Conservation (phyloP, 495 filamentous ascomycete species). For the Pyrenula massariospora region DNA sequence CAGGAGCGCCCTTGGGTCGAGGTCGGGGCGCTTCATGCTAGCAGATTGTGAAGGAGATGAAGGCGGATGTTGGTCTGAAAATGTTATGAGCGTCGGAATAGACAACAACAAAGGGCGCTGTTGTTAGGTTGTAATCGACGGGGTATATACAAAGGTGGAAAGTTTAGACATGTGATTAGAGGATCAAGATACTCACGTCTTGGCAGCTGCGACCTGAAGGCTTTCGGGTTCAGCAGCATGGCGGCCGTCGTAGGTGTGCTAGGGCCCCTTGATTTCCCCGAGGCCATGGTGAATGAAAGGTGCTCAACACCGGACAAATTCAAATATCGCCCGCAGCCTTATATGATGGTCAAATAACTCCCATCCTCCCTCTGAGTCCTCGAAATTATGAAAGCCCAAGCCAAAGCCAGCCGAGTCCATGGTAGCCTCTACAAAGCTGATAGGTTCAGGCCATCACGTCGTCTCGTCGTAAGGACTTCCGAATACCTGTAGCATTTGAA, state of each 20-base stretch:
- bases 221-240: background rate
- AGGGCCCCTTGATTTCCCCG: background rate
- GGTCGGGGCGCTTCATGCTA: background rate
- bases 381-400: no score
- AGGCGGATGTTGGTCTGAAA: background rate
- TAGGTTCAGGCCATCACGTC: no score
- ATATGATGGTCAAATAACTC: no score
- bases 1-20: background rate
- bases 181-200: background rate
- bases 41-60: background rate
- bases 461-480: no score
- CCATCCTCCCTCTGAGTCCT: no score
- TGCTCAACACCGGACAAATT: no score
- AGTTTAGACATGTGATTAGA: background rate
- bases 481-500: no score
- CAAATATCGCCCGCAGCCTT: no score
- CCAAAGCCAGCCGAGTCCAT: no score
- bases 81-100: background rate
- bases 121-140: background rate
- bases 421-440: no score
- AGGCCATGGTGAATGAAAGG: background rate
- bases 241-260: background rate
- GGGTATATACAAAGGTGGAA: background rate
- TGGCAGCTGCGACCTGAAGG: background rate
- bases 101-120: background rate